These are phyloP conservation scores for Thermothelomyces thermophilus DNA, from an alignment of 2,329 filamentous ascomycete genomes.

Conservation along the genomic window DNA sequence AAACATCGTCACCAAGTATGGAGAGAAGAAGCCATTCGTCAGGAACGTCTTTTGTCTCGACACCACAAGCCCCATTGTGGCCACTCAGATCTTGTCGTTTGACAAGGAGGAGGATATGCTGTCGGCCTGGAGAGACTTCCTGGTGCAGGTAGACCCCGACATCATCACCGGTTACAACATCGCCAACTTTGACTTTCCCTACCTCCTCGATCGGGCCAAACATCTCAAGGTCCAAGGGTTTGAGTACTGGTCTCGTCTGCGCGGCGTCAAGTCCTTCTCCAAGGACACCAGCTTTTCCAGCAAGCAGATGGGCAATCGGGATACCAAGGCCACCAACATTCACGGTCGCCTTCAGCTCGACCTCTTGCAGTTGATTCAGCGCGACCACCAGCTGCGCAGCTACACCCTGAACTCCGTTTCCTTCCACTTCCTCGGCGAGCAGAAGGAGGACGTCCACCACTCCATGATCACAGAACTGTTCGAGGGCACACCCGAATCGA, in stretches of 20 bases:
- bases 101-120: conserved; percentile 81
- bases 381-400: conserved; percentile 90
- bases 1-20: conserved; percentile 88
- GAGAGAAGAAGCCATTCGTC: conserved; percentile 92
- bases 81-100: conserved; percentile 85
- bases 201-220: conserved; percentile 80
- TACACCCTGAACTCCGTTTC: conserved; percentile 97
- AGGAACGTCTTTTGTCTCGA: conserved; percentile 95
- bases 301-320: conserved; percentile 96
- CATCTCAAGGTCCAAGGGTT: conserved; percentile 76
- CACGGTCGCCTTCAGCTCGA: conserved; percentile 91
- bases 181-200: conserved; percentile 96
- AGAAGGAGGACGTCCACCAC: conserved; percentile 98
- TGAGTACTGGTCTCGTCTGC: conserved; percentile 76
- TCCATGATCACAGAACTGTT: conserved; percentile 99
- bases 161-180: conserved; percentile 99
- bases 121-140: conserved; percentile 83
- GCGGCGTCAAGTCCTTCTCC: conserved; percentile 56
- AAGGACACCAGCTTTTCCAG: conserved; percentile 86
- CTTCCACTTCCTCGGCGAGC: conserved; percentile 89
- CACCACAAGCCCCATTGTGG: conserved; percentile 86
- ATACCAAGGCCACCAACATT: conserved; percentile 90
- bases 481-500: conserved; percentile 90
- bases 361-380: conserved; percentile 86
- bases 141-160: conserved; percentile 87